Evolutionary conservation across 768 basidiomycete species (phyloP).

Genomic region (Glaciozyma antarctica): DNA sequence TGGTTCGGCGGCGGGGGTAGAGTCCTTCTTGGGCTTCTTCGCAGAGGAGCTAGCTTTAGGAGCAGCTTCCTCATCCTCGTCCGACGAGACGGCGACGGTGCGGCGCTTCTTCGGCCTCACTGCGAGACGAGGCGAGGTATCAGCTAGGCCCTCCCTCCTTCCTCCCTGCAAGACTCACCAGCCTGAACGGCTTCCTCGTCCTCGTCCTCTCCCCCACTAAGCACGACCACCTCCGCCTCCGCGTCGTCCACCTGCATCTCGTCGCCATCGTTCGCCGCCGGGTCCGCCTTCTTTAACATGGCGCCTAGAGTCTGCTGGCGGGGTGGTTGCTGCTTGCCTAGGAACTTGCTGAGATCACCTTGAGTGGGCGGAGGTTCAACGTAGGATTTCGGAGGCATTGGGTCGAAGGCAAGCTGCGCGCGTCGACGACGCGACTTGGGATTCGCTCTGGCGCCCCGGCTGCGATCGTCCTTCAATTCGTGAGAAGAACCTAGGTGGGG

Average conservation of each 20-base stretch:
- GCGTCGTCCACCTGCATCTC: background rate
- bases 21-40: conserved; percentile 14
- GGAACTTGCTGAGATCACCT: background rate
- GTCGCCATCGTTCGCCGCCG: background rate
- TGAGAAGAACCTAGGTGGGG: no score
- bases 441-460: no score
- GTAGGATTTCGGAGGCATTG: background rate
- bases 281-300: background rate
- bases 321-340: background rate
- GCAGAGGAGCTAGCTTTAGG: background rate
- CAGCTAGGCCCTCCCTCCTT: background rate
- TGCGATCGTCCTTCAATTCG: no score
- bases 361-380: background rate
- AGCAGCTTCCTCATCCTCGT: background rate
- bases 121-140: background rate
- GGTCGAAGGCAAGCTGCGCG: no score
- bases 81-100: background rate
- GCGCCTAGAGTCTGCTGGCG: background rate
- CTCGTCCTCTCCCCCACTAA: background rate
- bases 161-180: background rate
- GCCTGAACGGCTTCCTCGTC: background rate
- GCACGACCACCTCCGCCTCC: background rate
- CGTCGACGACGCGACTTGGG: no score
- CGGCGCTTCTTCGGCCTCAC: background rate
- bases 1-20: background rate